phyloP scores from a whole-genome alignment of 495 filamentous ascomycete genomes.

The Talaromyces proteolyticus region DNA sequence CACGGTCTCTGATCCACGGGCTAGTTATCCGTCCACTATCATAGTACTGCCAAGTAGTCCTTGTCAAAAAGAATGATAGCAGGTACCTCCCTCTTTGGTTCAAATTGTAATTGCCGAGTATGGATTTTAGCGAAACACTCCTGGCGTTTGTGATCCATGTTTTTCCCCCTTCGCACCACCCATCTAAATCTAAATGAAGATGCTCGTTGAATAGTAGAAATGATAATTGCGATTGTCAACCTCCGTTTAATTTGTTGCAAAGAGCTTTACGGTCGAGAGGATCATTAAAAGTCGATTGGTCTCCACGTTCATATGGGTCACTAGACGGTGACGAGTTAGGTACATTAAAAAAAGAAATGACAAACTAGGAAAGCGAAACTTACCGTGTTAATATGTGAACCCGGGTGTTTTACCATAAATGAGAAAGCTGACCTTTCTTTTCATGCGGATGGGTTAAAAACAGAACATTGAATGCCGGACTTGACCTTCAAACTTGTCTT shows the following conservation, averaged over 20 bases:
- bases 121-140: neutral
- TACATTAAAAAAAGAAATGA: too few relatives aligned
- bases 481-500: too few relatives aligned
- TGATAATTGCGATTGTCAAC: neutral
- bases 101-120: neutral
- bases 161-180: neutral
- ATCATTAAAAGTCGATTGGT: neutral
- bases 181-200: neutral
- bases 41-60: neutral
- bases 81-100: neutral
- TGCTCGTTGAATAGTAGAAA: neutral
- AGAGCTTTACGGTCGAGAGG: neutral
- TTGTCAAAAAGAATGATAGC: neutral
- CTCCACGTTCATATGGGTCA: neutral
- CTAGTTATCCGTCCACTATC: neutral
- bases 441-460: neutral
- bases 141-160: neutral
- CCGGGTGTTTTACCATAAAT: neutral
- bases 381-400: neutral
- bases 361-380: neutral
- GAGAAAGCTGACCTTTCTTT: neutral
- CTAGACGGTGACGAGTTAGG: too few relatives aligned
- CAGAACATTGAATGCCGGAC: neutral
- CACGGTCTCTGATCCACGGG: neutral
- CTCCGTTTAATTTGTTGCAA: neutral